Evolutionary conservation across 192 early-diverging fungal genomes (phyloP).

Genomic region (Backusella morwellensis): DNA sequence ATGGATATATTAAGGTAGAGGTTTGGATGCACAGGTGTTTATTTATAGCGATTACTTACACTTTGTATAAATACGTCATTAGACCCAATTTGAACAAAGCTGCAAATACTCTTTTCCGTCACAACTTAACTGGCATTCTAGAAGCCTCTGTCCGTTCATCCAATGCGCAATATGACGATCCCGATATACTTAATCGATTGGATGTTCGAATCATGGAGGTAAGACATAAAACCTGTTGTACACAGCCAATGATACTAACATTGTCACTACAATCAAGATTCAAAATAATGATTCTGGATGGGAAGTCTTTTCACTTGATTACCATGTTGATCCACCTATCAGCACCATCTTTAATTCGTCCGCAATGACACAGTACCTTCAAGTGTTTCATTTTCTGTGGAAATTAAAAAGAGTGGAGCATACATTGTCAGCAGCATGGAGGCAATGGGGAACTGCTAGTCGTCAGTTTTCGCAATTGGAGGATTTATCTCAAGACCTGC

Average conservation of each 20-base stretch:
- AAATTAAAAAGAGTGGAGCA: slow-evolving; percentile 85
- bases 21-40: not conserved
- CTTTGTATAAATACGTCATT: not conserved
- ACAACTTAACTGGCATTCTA: slow-evolving; percentile 84
- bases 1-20: slow-evolving; percentile 79
- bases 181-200: slow-evolving; percentile 70
- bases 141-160: slow-evolving; percentile 85
- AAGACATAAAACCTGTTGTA: not conserved
- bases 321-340: slow-evolving; percentile 79
- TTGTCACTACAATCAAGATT: slow-evolving; percentile 16
- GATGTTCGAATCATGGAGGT: slow-evolving; percentile 80
- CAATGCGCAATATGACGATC: slow-evolving; percentile 83
- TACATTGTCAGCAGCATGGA: slow-evolving; percentile 73
- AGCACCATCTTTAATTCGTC: slow-evolving; percentile 76
- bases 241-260: slow-evolving; percentile 13
- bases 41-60: not conserved
- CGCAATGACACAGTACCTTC: slow-evolving; percentile 78
- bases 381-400: slow-evolving; percentile 89
- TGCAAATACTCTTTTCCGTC: slow-evolving; percentile 74
- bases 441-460: slow-evolving; percentile 67
- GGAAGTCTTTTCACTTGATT: slow-evolving; percentile 93
- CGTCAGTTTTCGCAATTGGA: slow-evolving; percentile 46
- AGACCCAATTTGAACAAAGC: slow-evolving; percentile 60
- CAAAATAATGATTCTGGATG: slow-evolving; percentile 74
- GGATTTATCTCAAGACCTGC: slow-evolving; percentile 61